Base-by-base conservation (phyloP, 2,329 filamentous ascomycete genomes). In the Knoxdaviesia capensis region DNA sequence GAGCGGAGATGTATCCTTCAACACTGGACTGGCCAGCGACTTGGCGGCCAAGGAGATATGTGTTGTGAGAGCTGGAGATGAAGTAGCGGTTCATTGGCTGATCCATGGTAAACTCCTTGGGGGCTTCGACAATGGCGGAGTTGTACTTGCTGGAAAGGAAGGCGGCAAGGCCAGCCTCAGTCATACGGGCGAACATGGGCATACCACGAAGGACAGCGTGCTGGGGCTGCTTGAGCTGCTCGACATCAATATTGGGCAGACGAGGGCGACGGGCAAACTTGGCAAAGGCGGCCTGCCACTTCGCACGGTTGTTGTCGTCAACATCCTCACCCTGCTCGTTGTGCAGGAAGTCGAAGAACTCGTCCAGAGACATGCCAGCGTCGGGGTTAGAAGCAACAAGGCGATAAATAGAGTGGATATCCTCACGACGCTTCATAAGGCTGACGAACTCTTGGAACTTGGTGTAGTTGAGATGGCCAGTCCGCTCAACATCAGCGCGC, bases 1-100 rank as follows among this genome's bases (percentile, higher is more conserved):
- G 69, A 3, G 87, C 84, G 6, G 77, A 77, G 51, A 96, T 92
- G 60, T 98, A 98, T 37, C 86, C 86, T 58, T 98, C 90, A 2
- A 92, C 82, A 54, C 87, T 96, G 2, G 90, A 94, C 38, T 82
- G 74, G 31, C 88, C 88, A 7, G 77, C 80, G 2, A 96, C 78
- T 57, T 98, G 90, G 42, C 87, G 78, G 9, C 90, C 90, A 5
- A 92, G 68, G 1, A 98, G 76, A 53, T 98, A 98, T 0, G 90
- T 98, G 59, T 98, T 98, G 66, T 98, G 90, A 1, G 90, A 96
- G 63, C 87, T 94, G 1, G 88, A 96, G 49, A 98, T 90, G 64
- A 86, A 94, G 59, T 98, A 98, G 55, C 96, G 88, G 55, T 93
- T 94, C 56, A 96, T 65, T 0, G 90, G 90, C 29, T 82, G 75